phyloP scores from a whole-genome alignment of 257 asterid genomes.

The Fraxinus americana region DNA sequence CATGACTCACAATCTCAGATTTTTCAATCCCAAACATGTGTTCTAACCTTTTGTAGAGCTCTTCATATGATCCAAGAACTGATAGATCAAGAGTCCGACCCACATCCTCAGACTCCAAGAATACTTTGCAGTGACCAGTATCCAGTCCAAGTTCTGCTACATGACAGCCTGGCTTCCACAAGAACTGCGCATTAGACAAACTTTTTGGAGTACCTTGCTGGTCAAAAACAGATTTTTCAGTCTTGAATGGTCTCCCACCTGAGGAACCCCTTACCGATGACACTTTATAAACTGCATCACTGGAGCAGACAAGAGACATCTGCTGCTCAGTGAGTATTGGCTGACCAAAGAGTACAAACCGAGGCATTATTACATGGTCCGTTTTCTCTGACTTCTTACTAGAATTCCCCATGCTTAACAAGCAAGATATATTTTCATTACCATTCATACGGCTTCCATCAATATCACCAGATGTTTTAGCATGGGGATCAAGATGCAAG shows the following conservation, averaged over 20 bases:
- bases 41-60: conserved; percentile 62
- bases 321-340: conserved; percentile 98
- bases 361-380: conserved; percentile 50
- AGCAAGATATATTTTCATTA: conserved; percentile 71
- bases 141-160: conserved; percentile 56
- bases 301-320: conserved; percentile 49
- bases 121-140: conserved; percentile 87
- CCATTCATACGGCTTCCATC: conserved; percentile 35
- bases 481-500: conserved; percentile 48
- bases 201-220: conserved; percentile 36
- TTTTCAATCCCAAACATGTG: conserved; percentile 73
- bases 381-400: conserved; percentile 45
- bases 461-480: conserved; percentile 44
- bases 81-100: conserved; percentile 84
- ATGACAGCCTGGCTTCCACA: conserved; percentile 46
- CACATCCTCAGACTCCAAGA: conserved; percentile 86
- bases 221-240: conserved; percentile 29
- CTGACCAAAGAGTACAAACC: conserved; percentile 85
- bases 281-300: conserved; percentile 36
- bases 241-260: conserved; percentile 29
- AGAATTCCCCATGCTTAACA: conserved; percentile 68
- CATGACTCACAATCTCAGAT: conserved; percentile 55
- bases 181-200: conserved; percentile 36
- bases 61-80: conserved; percentile 75
- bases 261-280: conserved; percentile 27